Evolutionary conservation across 2,329 filamentous ascomycete species (phyloP).

Genomic region (Lecanosticta acicola): DNA sequence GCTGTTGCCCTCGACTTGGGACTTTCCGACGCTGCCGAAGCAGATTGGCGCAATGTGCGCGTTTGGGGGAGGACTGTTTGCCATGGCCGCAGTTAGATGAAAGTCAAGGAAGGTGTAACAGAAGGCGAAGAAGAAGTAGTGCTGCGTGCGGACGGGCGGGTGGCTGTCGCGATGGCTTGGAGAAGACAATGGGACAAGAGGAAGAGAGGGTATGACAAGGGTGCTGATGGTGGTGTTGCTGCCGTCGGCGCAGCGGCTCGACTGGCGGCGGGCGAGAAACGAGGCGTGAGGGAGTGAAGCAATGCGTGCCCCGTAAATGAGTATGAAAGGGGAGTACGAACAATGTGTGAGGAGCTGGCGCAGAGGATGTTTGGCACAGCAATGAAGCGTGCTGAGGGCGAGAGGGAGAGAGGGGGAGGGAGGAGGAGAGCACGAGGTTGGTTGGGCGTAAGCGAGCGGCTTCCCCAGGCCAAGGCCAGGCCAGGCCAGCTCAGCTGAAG

Average conservation of each 20-base stretch:
- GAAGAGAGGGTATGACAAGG: conserved; percentile 40
- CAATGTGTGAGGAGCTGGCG: not conserved
- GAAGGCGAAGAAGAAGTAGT: conserved; percentile 20
- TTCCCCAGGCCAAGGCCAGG: no score
- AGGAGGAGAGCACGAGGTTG: not conserved
- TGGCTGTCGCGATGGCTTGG: conserved; percentile 18
- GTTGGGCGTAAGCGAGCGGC: not conserved
- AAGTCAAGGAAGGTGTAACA: conserved; percentile 10
- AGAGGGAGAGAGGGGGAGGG: not conserved
- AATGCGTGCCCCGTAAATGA: not conserved
- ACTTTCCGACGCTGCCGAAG: not conserved
- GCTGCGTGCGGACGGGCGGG: conserved; percentile 19
- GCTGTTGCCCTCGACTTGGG: not conserved
- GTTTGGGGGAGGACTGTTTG: conserved; percentile 22
- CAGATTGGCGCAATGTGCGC: not conserved
- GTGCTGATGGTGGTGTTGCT: not conserved
- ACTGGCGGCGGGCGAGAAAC: not conserved
- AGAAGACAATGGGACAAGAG: conserved; percentile 14
- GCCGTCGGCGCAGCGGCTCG: not conserved
- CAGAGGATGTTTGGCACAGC: not conserved
- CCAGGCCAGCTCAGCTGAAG: no score
- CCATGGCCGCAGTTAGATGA: conserved; percentile 26
- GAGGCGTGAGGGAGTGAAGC: not conserved
- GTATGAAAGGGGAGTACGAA: conserved; percentile 1
- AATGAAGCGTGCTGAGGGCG: conserved; percentile 2